Base-by-base conservation (phyloP, 2,329 filamentous ascomycete genomes). In the Massarina eburnea region DNA sequence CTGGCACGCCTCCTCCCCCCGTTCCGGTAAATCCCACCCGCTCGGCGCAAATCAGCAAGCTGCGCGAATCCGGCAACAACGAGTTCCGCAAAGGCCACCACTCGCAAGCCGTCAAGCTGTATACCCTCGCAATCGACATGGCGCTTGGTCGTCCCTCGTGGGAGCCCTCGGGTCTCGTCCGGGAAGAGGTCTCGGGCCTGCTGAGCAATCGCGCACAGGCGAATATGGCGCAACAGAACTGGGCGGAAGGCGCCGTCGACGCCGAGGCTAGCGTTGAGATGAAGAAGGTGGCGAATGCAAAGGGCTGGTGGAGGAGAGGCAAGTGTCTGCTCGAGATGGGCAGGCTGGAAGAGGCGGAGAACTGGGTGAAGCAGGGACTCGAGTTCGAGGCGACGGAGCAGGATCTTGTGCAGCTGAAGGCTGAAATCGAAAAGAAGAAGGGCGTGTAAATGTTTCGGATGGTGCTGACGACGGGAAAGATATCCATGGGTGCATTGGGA, bases 1-100 rank as follows among this genome's bases (percentile, higher is more conserved):
- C 82, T 48, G 73, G 74, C 46, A 79, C 90, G 17, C 92, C 92
- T 0, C 91, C 91, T 4, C 88, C 92, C 0, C 94, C 94, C 0
- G 80, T 95, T 33, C 91, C 91, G 48, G 86, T 96, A 51, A 95
- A 96, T 77, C 91, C 90, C 41, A 96, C 96, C 76, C 89, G 92
- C 64, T 85, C 82, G 55, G 90, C 89, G 27, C 84, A 91, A 67
- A 88, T 99, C 72, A 83, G 79, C 73, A 97, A 97, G 75, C 84
- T 97, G 56, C 89, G 91, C 68, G 94, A 97, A 70, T 81, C 81
- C 46, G 92, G 90, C 62, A 96, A 96, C 76, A 76, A 76, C 47
- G 83, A 88, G 58, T 92, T 89, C 78, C 87, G 89, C 71, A 91
- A 92, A 72, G 80, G 80, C 59, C 80, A 83, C 57, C 83, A 87